Evolutionary conservation across 192 early-diverging fungal species (phyloP).

Genomic region (Ambispora gerdemannii): DNA sequence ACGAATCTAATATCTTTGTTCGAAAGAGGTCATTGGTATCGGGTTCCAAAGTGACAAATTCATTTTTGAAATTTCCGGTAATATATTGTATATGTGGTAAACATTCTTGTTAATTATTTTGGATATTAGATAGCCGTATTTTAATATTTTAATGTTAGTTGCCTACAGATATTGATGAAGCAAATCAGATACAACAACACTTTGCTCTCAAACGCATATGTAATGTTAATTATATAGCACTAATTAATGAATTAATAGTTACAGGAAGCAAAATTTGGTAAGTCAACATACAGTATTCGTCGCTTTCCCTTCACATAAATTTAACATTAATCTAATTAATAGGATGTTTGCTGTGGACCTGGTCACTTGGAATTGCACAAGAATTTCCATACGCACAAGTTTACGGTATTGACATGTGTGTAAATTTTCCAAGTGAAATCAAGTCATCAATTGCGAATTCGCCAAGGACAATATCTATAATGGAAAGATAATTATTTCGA

Average conservation of each 20-base stretch:
- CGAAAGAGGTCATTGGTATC: too few relatives aligned
- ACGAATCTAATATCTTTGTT: too few relatives aligned
- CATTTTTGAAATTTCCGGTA: too few relatives aligned
- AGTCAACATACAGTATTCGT: background rate
- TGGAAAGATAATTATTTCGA: conserved; percentile 12
- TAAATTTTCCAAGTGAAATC: background rate
- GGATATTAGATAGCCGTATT: too few relatives aligned
- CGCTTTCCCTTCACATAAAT: background rate
- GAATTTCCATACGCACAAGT: conserved; percentile 35
- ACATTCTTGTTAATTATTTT: too few relatives aligned
- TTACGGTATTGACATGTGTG: conserved; percentile 31
- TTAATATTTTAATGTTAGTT: too few relatives aligned
- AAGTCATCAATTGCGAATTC: conserved; percentile 12
- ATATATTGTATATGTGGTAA: too few relatives aligned
- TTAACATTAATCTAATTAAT: background rate
- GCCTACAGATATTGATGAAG: conserved; percentile 14
- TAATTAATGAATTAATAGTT: background rate
- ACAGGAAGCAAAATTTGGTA: conserved; percentile 7
- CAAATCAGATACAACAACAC: background rate
- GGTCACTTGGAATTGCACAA: conserved; percentile 37
- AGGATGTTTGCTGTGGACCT: conserved; percentile 43
- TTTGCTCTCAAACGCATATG: conserved; percentile 20
- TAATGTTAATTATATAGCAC: conserved; percentile 5
- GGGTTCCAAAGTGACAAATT: too few relatives aligned
- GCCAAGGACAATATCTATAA: background rate